These are phyloP conservation scores for Colletotrichum sp. DNA, from an alignment of 2,329 filamentous ascomycete species.

Conservation along the genomic window DNA sequence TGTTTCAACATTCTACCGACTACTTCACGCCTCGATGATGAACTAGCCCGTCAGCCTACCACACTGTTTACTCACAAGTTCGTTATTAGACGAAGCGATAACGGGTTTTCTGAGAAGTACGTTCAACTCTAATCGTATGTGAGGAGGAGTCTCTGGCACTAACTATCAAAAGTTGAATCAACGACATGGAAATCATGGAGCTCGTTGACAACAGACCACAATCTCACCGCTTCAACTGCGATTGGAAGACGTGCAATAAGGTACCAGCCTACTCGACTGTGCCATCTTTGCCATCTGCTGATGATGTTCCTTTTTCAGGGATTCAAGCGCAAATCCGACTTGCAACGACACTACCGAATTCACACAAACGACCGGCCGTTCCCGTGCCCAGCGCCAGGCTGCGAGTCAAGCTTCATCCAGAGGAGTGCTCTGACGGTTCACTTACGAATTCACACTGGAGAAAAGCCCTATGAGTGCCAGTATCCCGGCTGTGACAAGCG, in stretches of 20 bases:
- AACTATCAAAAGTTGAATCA: neutral
- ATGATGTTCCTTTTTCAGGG: conserved; percentile 48
- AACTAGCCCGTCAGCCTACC: neutral
- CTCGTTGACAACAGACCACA: conserved; percentile 68
- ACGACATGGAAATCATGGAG: conserved; percentile 67
- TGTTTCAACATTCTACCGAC: neutral
- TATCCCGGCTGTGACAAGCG: conserved; percentile 70
- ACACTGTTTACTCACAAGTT: neutral
- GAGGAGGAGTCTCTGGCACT: neutral
- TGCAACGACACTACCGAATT: conserved; percentile 73
- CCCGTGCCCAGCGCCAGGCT: conserved; percentile 63
- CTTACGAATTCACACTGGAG: conserved; percentile 72
- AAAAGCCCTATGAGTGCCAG: conserved; percentile 74
- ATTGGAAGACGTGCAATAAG: conserved; percentile 68
- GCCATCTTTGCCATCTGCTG: conserved; percentile 2
- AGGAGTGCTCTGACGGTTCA: conserved; percentile 74
- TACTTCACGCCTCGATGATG: neutral
- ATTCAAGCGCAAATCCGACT: conserved; percentile 75
- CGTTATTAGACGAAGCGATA: neutral
- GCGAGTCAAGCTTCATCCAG: conserved; percentile 75
- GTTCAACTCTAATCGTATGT: neutral
- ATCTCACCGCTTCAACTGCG: conserved; percentile 67
- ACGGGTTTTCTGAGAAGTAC: neutral
- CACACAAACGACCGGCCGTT: conserved; percentile 76
- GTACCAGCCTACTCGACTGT: conserved; percentile 35